Evolutionary conservation across 208 protist genomes (phyloP), one percentile per base, ranked within the genome.

Genomic region (Trypanosoma lewisi): DNA sequence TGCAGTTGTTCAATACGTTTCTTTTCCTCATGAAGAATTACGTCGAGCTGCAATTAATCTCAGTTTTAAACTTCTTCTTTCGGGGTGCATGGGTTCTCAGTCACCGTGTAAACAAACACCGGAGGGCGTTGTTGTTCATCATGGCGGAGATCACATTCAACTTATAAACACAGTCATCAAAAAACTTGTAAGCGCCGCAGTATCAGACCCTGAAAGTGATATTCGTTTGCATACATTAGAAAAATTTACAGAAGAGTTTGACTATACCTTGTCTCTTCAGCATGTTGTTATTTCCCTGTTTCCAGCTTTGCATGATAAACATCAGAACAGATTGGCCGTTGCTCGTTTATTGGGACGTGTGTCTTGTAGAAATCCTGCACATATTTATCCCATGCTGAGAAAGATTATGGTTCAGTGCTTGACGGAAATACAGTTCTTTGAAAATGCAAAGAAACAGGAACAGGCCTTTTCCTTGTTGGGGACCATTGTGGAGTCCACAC

Each of bases 41-140:
- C 91, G 91, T 1, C 91, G 87, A 48, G 72, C 79, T 49, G 87
- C 87, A 14, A 94, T 96, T 61, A 76, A 89, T 39, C 71, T 96
- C 36, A 94, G 91, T 74, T 93, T 96, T 73, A 86, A 91, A 65
- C 85, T 96, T 34, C 77, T 89, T 36, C 73, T 89, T 53, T 92
- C 85, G 19, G 87, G 91, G 47, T 96, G 91, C 75, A 61, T 70
- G 9, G 73, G 82, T 59, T 34, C 63, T 12, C 85, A 85, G 37
- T 68, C 61, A 17, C 86, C 85, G 27, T 94, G 91, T 68, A 75
- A 73, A 62, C 60, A 62, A 45, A 85, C 75, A 11, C 76, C 75
- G n/a, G 73, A 78, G 25, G 83, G 85, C n/a, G 78, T 86, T 37
- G 73, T 96, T 47, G 48, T 93, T 33, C 91, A 96, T 65, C 73